These are phyloP conservation scores for Mycena albidolilacea DNA, from an alignment of 768 basidiomycete genomes.

Conservation along the genomic window DNA sequence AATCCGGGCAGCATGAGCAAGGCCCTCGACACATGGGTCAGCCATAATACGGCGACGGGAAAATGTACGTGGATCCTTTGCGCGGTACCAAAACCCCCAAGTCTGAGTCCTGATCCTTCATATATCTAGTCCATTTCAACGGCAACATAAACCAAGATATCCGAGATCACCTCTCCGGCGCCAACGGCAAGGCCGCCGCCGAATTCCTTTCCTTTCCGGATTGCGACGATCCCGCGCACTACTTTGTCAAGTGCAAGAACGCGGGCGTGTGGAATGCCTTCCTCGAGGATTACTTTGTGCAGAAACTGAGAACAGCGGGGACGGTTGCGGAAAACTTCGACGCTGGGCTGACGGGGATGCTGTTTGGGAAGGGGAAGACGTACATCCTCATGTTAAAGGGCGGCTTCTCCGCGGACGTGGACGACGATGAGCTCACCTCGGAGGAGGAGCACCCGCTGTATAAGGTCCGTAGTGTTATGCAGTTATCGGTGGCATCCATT, in stretches of 20 bases:
- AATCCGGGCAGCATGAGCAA: slow-evolving; percentile 14
- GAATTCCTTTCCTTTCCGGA: slow-evolving; percentile 29
- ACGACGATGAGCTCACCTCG: neutral
- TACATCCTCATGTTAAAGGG: slow-evolving; percentile 2
- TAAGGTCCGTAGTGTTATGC: slow-evolving; percentile 4
- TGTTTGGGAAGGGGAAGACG: slow-evolving; percentile 29
- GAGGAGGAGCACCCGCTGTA: slow-evolving; percentile 19
- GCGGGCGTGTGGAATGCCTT: slow-evolving; percentile 9
- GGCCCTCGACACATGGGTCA: slow-evolving; percentile 11
- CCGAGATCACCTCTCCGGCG: slow-evolving; percentile 19
- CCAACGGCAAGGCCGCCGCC: slow-evolving; percentile 27
- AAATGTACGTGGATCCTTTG: slow-evolving; percentile 14
- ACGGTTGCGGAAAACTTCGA: slow-evolving; percentile 5
- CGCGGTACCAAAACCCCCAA: too few relatives aligned
- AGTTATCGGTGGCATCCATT: neutral
- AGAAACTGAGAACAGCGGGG: neutral
- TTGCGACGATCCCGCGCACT: slow-evolving; percentile 4
- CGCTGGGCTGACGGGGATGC: slow-evolving; percentile 19
- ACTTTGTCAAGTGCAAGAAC: slow-evolving; percentile 25
- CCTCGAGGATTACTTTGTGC: neutral
- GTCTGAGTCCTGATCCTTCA: too few relatives aligned
- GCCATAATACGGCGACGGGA: slow-evolving; percentile 12
- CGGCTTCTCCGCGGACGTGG: slow-evolving; percentile 22
- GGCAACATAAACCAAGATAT: slow-evolving; percentile 10
- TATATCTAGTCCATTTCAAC: slow-evolving; percentile 30